phyloP scores from a whole-genome alignment of 108 stramenopile genomes.

The Cyclostephanos tholiformis region DNA sequence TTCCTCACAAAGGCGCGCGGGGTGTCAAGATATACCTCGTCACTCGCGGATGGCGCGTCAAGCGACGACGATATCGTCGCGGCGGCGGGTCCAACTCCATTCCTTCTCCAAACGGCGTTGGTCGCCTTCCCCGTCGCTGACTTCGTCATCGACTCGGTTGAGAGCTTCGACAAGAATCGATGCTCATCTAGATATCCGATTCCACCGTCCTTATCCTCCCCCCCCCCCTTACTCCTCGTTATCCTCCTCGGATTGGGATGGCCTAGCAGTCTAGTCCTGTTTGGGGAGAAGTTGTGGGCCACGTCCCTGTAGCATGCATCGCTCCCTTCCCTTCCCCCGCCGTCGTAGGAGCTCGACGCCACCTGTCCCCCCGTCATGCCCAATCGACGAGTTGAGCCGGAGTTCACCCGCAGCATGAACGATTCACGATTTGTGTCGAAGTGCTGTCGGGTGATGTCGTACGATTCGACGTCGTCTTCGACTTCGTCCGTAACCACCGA shows the following conservation, averaged over 20 bases:
- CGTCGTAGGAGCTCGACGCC: neutral
- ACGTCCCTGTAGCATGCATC: neutral
- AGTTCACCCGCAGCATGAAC: neutral
- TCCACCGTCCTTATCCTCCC: neutral
- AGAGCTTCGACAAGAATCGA: slow-evolving; percentile 3
- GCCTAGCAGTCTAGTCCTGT: neutral
- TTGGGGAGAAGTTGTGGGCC: slow-evolving; percentile 7
- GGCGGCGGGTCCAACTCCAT: neutral
- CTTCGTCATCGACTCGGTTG: neutral
- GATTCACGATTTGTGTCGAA: neutral
- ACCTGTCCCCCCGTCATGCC: neutral
- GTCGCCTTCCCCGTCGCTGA: neutral
- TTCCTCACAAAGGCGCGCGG: slow-evolving; percentile 3
- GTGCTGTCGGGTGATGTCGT: slow-evolving; percentile 14
- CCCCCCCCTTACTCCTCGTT: neutral
- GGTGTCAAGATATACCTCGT: slow-evolving; percentile 2
- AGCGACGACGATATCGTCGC: neutral
- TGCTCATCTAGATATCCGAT: neutral
- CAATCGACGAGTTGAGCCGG: neutral
- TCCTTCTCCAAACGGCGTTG: neutral
- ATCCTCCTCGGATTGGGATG: slow-evolving; percentile 2
- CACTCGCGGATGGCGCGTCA: neutral
- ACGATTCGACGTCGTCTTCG: slow-evolving; percentile 10
- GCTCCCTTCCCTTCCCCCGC: neutral
- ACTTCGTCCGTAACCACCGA: no score